These are phyloP conservation scores for Yarrowia divulgata DNA, from an alignment of 805 yeast species.

Conservation along the genomic window DNA sequence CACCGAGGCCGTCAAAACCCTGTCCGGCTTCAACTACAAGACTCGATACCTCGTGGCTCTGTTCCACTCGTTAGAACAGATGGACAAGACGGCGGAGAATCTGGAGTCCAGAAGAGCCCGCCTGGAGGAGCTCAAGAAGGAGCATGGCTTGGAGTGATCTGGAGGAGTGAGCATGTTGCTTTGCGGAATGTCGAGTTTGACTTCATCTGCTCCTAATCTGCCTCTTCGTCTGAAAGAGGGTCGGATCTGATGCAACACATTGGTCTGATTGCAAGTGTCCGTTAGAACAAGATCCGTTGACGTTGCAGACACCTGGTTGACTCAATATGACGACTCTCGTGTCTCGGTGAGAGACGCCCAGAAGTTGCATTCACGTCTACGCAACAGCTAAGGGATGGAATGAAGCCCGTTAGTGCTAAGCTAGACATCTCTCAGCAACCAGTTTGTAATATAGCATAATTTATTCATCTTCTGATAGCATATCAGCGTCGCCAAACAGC, in stretches of 20 bases:
- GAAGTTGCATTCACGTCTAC: background rate
- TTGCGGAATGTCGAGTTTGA: too few relatives aligned
- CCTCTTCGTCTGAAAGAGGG: too few relatives aligned
- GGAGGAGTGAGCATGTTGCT: too few relatives aligned
- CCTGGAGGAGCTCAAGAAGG: constrained; percentile 47
- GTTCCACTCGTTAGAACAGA: constrained; percentile 56
- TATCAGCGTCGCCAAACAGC: too few relatives aligned
- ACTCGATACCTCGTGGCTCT: constrained; percentile 65
- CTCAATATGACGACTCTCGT: background rate
- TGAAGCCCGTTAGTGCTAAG: too few relatives aligned
- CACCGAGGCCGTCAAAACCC: constrained; percentile 59
- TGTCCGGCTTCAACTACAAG: constrained; percentile 66
- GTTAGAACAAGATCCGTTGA: too few relatives aligned
- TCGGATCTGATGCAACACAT: too few relatives aligned
- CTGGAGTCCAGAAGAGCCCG: constrained; percentile 47
- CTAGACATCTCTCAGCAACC: background rate
- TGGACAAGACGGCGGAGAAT: constrained; percentile 47
- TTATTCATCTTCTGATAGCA: background rate
- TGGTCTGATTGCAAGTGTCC: too few relatives aligned
- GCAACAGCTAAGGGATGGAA: background rate
- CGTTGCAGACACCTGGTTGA: too few relatives aligned
- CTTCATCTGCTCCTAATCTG: too few relatives aligned
- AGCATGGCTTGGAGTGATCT: constrained; percentile 43
- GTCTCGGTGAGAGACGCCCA: background rate
- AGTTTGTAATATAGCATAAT: constrained; percentile 13